A percentile compares a stretch with the other conserved stretches of the same genome.
Evolutionary conservation across 164 flowering plant species (phyloP).

Genomic region (Akebia trifoliata): DNA sequence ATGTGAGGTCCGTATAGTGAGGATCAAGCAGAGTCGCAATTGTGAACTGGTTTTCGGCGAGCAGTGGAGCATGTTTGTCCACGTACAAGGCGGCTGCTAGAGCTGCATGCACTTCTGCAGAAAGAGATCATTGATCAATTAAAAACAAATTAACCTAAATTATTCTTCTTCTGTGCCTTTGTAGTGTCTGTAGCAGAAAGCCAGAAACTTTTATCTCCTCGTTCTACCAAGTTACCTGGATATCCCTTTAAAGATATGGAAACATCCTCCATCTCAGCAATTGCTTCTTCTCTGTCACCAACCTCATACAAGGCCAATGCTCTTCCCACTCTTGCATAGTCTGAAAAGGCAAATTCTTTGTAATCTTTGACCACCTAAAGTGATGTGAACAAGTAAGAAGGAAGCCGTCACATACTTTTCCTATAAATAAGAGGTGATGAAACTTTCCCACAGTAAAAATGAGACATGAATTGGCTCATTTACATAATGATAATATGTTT

Average conservation of each 20-base stretch:
- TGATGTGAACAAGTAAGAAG: not conserved
- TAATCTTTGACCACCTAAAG: slow-evolving; percentile 48
- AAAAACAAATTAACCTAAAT: no score
- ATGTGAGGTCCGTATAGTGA: slow-evolving; percentile 54
- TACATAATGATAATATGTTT: not conserved
- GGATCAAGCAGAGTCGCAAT: slow-evolving; percentile 72
- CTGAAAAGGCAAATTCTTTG: slow-evolving; percentile 60
- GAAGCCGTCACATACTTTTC: not conserved
- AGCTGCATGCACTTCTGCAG: slow-evolving; percentile 71
- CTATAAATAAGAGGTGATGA: not conserved
- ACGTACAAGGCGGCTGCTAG: slow-evolving; percentile 64
- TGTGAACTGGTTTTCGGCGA: slow-evolving; percentile 70
- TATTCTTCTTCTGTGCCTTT: not conserved
- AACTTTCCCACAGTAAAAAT: not conserved
- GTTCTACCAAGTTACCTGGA: slow-evolving; percentile 35
- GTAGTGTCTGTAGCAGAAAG: not conserved
- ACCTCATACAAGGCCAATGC: slow-evolving; percentile 62
- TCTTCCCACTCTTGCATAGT: slow-evolving; percentile 67
- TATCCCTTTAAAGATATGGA: slow-evolving; percentile 64
- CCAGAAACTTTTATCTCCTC: not conserved
- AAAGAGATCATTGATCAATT: no score
- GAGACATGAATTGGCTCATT: not conserved
- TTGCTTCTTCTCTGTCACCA: slow-evolving; percentile 64
- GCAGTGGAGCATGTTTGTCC: slow-evolving; percentile 54
- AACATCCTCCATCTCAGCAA: slow-evolving; percentile 72